Conservation (phyloP, 257 asterid genomes). For the Ophiorrhiza pumila region DNA sequence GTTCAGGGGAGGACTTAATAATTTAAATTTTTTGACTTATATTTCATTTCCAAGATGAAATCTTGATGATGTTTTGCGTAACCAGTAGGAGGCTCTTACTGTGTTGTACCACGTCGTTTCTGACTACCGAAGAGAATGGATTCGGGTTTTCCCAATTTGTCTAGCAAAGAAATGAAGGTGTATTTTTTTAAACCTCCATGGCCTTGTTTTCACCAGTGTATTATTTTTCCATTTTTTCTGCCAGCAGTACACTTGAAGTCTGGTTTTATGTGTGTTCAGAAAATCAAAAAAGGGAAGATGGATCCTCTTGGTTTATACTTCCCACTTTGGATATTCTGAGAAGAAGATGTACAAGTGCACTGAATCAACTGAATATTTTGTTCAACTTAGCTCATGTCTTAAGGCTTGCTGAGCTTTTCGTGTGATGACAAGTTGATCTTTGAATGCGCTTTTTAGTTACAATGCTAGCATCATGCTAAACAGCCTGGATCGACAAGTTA, state of each 20-base stretch:
- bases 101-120: neutral
- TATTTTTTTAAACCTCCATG: no score
- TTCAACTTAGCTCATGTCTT: neutral
- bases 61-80: neutral
- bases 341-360: neutral
- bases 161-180: neutral
- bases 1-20: neutral
- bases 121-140: neutral
- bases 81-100: neutral
- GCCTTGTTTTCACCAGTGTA: no score
- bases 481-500: neutral
- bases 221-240: neutral
- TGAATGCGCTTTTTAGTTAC: neutral
- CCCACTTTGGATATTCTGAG: neutral
- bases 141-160: neutral
- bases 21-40: neutral
- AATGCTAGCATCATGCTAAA: neutral
- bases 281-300: neutral
- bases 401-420: no score
- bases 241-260: neutral
- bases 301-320: neutral
- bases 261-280: neutral
- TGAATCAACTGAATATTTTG: neutral
- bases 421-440: no score
- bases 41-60: neutral